Percentiles rank a stretch among this genome's conserved stretches.
phyloP scores from a whole-genome alignment of 768 basidiomycete genomes.

The Xanthoconium stramineum region DNA sequence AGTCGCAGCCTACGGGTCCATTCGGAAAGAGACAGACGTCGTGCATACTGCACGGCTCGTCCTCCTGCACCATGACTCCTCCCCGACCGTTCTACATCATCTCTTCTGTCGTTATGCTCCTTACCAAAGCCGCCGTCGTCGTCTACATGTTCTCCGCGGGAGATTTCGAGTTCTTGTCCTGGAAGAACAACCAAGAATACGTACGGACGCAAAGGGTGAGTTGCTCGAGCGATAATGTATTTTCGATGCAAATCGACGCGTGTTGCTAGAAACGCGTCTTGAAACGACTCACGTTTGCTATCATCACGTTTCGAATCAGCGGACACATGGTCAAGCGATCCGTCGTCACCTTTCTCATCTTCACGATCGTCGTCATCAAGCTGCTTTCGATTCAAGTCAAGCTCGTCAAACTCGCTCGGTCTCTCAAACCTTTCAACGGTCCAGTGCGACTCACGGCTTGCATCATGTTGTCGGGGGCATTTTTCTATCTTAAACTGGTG shows the following conservation, averaged over 20 bases:
- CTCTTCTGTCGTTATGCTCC: slow-evolving; percentile 15
- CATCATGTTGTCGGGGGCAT: slow-evolving; percentile 21
- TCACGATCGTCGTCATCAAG: slow-evolving; percentile 30
- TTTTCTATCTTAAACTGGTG: slow-evolving; percentile 28
- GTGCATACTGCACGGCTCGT: background rate
- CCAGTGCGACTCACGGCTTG: slow-evolving; percentile 25
- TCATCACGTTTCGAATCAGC: slow-evolving; percentile 29
- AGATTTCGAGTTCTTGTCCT: slow-evolving; percentile 12
- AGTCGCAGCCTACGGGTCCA: background rate
- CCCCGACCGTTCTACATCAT: slow-evolving; percentile 12
- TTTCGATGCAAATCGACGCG: background rate
- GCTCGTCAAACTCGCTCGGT: slow-evolving; percentile 26
- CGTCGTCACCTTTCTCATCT: slow-evolving; percentile 28
- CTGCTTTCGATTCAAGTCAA: slow-evolving; percentile 28
- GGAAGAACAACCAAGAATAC: slow-evolving; percentile 20
- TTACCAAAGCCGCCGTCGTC: slow-evolving; percentile 19
- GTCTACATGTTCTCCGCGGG: slow-evolving; percentile 21
- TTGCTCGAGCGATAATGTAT: background rate
- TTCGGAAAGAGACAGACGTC: background rate
- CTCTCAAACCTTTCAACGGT: slow-evolving; percentile 25
- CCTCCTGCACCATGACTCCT: slow-evolving; percentile 14
- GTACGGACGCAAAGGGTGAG: slow-evolving; percentile 20
- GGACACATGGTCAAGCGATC: slow-evolving; percentile 29
- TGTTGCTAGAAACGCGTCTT: slow-evolving; percentile 17
- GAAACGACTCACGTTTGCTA: slow-evolving; percentile 22